Evolutionary conservation across 2,329 filamentous ascomycete genomes (phyloP).

Genomic region (Cladosporium sp.): DNA sequence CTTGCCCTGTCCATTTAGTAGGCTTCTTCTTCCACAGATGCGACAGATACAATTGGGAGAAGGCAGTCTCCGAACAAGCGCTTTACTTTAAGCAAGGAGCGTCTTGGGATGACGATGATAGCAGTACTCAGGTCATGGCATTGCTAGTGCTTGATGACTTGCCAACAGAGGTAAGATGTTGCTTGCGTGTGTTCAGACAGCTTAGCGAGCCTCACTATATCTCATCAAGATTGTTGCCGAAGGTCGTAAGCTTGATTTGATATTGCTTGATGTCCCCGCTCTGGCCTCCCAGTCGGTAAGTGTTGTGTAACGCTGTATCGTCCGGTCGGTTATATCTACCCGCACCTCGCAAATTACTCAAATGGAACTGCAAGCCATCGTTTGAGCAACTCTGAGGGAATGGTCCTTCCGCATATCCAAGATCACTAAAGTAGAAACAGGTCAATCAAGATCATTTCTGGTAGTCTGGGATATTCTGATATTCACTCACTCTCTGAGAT

Average conservation of each 20-base stretch:
- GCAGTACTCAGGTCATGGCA: not conserved
- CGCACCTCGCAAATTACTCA: not conserved
- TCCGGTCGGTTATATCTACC: not conserved
- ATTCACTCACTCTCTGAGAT: too few relatives aligned
- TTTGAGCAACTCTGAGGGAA: not conserved
- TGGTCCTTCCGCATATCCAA: too few relatives aligned
- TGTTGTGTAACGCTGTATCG: not conserved
- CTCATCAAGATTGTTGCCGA: not conserved
- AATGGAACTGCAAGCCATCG: not conserved
- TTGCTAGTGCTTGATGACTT: not conserved
- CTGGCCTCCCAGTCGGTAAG: not conserved
- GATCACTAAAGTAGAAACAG: too few relatives aligned
- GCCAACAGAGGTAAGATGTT: not conserved
- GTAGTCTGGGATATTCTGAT: too few relatives aligned
- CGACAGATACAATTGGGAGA: not conserved
- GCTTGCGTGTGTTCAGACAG: too few relatives aligned
- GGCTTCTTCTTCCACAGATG: not conserved
- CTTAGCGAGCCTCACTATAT: too few relatives aligned
- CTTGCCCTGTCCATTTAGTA: not conserved
- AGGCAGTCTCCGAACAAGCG: not conserved
- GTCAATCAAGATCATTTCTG: too few relatives aligned
- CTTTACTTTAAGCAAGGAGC: not conserved
- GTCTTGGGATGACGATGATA: not conserved
- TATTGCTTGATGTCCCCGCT: not conserved
- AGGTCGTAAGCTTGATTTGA: not conserved